phyloP scores from a whole-genome alignment of 768 basidiomycete genomes.

The Pulveroboletus sp. region DNA sequence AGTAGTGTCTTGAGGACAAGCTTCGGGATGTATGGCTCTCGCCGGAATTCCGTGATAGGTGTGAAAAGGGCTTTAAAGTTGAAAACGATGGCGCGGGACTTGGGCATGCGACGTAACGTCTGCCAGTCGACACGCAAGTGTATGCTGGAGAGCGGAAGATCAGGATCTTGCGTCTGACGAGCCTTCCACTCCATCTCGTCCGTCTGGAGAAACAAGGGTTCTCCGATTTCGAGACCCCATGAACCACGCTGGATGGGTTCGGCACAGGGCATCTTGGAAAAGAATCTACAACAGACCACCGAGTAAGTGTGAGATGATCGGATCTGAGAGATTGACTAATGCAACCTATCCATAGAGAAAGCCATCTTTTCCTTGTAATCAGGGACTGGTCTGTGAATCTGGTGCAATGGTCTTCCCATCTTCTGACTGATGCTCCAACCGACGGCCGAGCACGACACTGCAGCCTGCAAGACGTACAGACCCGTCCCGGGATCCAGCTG shows the following conservation, averaged over 20 bases:
- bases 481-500: slow-evolving; percentile 41
- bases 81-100: slow-evolving; percentile 46
- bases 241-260: slow-evolving; percentile 53
- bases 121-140: slow-evolving; percentile 54
- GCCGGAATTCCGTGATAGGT: slow-evolving; percentile 39
- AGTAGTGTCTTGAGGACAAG: slow-evolving; percentile 42
- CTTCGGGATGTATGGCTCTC: slow-evolving; percentile 47
- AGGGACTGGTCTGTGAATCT: slow-evolving; percentile 47
- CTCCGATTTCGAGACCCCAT: slow-evolving; percentile 49
- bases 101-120: slow-evolving; percentile 46
- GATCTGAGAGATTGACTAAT: background rate
- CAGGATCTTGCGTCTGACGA: slow-evolving; percentile 33
- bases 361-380: slow-evolving; percentile 48
- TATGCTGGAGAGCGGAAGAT: slow-evolving; percentile 39
- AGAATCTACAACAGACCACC: slow-evolving; percentile 33
- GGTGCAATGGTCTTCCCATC: slow-evolving; percentile 43
- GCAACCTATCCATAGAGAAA: slow-evolving; percentile 46
- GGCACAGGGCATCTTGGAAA: slow-evolving; percentile 43
- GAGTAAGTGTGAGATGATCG: background rate
- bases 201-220: slow-evolving; percentile 43
- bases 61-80: slow-evolving; percentile 55
- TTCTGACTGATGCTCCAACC: slow-evolving; percentile 48
- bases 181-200: slow-evolving; percentile 35
- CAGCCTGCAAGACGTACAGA: slow-evolving; percentile 43
- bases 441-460: slow-evolving; percentile 43